These are phyloP conservation scores for Rutidosis leptorrhynchoides DNA, from an alignment of 129 eudicot species.

Conservation along the genomic window DNA sequence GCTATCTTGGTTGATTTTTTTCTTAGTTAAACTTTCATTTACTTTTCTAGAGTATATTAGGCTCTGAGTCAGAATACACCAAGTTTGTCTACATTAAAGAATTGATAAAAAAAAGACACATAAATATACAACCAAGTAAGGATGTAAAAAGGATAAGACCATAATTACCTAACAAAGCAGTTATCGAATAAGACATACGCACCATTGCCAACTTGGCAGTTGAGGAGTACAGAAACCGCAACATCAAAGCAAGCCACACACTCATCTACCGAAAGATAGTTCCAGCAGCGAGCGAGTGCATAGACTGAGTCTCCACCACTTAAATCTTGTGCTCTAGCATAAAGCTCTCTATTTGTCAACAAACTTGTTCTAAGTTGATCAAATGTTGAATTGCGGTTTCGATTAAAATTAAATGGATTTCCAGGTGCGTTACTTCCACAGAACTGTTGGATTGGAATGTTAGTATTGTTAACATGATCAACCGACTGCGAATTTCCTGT, in stretches of 20 bases:
- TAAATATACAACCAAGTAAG: neutral
- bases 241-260: conserved; percentile 63
- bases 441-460: conserved; percentile 2
- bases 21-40: neutral
- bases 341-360: conserved; percentile 19
- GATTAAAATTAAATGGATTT: conserved; percentile 24
- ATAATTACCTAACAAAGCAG: conserved; percentile 54
- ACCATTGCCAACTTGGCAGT: conserved; percentile 59
- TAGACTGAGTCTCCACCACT: conserved; percentile 49
- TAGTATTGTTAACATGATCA: neutral
- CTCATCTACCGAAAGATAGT: conserved; percentile 43
- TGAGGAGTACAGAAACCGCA: conserved; percentile 37
- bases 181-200: conserved; percentile 55
- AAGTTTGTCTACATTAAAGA: neutral
- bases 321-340: conserved; percentile 45
- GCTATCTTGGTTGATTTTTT: no score
- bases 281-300: conserved; percentile 54
- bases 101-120: no score
- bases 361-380: conserved; percentile 42
- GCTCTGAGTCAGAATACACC: no score
- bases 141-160: neutral
- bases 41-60: no score
- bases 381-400: conserved; percentile 46
- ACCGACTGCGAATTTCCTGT: conserved; percentile 23
- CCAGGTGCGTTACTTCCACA: conserved; percentile 17